Base-by-base conservation (phyloP, 768 basidiomycete genomes). In the Hortiboletus campestris region DNA sequence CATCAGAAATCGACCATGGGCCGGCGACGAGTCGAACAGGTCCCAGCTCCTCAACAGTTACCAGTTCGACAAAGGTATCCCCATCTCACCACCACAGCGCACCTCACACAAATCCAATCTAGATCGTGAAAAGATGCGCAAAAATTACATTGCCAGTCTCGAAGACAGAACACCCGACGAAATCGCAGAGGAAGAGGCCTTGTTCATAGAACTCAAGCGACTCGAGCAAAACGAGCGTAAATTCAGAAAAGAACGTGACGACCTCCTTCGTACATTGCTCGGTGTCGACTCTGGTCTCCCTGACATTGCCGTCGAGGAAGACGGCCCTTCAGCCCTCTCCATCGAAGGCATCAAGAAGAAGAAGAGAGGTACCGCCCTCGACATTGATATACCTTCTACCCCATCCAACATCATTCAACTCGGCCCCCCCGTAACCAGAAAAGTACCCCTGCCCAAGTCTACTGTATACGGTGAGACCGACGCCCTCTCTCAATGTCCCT, bases 181-280 rank as follows among this genome's bases (percentile, higher is more conserved):
- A 73, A 87, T 96, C 42, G 88, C 87, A 17, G 95, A 99, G 69
- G 97, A 98, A 77, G 95, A 98, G 64, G 89, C 92, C 9, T 78
- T 99, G 4, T 98, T 91, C 72, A 75, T 98, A 58, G 94, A 98
- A 71, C 81, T 96, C 47, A 94, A 95, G 67, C 85, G 92, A n/a
- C 80, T 99, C 47, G 95, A 98, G 68, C 96, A 98, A 73, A 91
- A 81, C 56, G 94, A 97, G 68, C 81, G 88, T 32, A 81, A 80
- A 50, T 98, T 94, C 77, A 89, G 88, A 73, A 84, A 84, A 60
- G 94, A 97, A 19, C 79, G 94, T 17, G 93, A 97, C 53, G 91
- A 92, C 42, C 80, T 98, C 25, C 78, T 98, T 57, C 82, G 90
- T 31, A 89, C 85, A 0, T 74, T 97, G 14, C 84, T 87, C 25